phyloP scores from a whole-genome alignment of 345 rosid species.

The Camelina neglecta region DNA sequence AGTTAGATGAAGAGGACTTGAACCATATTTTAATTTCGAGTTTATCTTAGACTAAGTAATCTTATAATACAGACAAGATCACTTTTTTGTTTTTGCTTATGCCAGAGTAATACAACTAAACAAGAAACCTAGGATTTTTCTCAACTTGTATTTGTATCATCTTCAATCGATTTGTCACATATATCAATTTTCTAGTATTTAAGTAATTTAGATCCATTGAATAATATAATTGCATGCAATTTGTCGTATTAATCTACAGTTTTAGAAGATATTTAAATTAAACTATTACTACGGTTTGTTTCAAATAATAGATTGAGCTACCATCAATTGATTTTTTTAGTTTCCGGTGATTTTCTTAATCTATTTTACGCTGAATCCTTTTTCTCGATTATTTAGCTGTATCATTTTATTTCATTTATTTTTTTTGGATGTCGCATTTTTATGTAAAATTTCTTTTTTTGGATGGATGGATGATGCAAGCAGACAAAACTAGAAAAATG shows the following conservation, averaged over 20 bases:
- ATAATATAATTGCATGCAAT: not conserved
- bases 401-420: not conserved
- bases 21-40: not conserved
- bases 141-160: not conserved
- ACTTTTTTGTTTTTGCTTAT: not conserved
- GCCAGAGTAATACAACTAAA: not conserved
- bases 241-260: not conserved
- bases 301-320: not conserved
- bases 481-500: conserved; percentile 23
- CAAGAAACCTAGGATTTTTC: not conserved
- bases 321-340: not conserved
- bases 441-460: not conserved
- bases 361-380: not conserved
- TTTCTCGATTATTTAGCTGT: not conserved
- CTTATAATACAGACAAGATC: not conserved
- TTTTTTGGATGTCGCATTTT: not conserved
- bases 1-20: conserved; percentile 9
- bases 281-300: not conserved
- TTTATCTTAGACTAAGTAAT: not conserved
- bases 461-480: conserved; percentile 17
- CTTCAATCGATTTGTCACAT: not conserved
- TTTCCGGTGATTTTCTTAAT: not conserved
- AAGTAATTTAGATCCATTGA: not conserved
- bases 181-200: not conserved
- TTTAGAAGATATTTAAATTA: not conserved